These are phyloP conservation scores for Psilocybe tampanensis DNA, from an alignment of 768 basidiomycete species.

Conservation along the genomic window DNA sequence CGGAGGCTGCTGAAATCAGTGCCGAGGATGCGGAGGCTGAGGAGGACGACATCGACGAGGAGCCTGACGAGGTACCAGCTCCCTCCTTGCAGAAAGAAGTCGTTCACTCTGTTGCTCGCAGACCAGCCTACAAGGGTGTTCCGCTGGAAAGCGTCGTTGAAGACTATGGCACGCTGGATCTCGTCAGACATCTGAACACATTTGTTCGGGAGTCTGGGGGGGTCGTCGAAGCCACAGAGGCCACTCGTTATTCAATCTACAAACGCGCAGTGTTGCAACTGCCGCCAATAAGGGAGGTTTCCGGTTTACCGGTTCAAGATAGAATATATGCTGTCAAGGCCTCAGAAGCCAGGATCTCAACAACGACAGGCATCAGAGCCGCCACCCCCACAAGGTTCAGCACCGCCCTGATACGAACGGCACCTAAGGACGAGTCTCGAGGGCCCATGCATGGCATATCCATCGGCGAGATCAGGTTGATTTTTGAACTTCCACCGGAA, in stretches of 20 bases:
- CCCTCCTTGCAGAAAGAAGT: neutral
- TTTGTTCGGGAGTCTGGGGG: slow-evolving; percentile 22
- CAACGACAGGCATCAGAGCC: slow-evolving; percentile 15
- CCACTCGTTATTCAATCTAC: slow-evolving; percentile 19
- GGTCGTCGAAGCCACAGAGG: neutral
- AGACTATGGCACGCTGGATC: slow-evolving; percentile 13
- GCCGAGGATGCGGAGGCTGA: neutral
- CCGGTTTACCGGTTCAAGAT: neutral
- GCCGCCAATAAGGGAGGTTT: slow-evolving; percentile 20
- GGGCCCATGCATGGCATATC: slow-evolving; percentile 17
- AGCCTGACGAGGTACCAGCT: no score
- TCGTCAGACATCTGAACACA: neutral
- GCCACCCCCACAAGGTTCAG: slow-evolving; percentile 20
- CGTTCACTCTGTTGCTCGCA: slow-evolving; percentile 14
- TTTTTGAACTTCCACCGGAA: slow-evolving; percentile 1
- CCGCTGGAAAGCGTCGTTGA: neutral
- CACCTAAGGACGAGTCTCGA: neutral
- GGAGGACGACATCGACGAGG: no score
- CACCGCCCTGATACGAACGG: slow-evolving; percentile 21
- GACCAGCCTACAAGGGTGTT: slow-evolving; percentile 1
- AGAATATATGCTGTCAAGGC: slow-evolving; percentile 14
- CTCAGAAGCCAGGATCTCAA: neutral
- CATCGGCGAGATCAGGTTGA: slow-evolving; percentile 13
- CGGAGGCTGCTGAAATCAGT: neutral
- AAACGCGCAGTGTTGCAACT: slow-evolving; percentile 17